Base-by-base conservation (phyloP, 73 alveolate species). In the Paramecium bursaria region DNA sequence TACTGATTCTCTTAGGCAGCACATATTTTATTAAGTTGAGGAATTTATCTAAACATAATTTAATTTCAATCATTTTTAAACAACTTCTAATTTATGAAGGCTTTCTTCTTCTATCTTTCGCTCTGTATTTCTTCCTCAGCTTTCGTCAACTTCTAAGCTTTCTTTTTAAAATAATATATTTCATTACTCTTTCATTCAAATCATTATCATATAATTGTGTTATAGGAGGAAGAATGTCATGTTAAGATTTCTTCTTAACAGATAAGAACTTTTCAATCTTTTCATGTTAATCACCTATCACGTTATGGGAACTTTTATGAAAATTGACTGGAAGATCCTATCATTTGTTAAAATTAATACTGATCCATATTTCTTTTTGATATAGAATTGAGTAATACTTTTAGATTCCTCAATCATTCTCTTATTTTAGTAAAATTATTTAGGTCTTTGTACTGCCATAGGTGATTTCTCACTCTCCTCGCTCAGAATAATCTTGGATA, bases 131-230 rank as follows among this genome's bases (percentile, higher is more conserved):
- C 53, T 67, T 67, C 26, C 26, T 67, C 82, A 35, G 82, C 44
- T 21, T 67, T 31, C 0, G 82, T 67, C 9, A 67, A n/a, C n/a
- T n/a, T n/a, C n/a, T n/a, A 39, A 19, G 42, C 82, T 14, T 67
- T 67, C 23, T 25, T 19, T 67, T 47, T 67, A 42, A 5, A 3
- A 3, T 0, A 9, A 10, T 11, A 57, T n/a, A 3, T 30, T 57
- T 23, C 0, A 13, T 13, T 57, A 57, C 76, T 11, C 33, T 57
- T 57, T 57, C 76, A 31, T 87, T 35, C 46, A 90, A 74, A 42
- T 90, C 91, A 29, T 90, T 93, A 73, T 90, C 95, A 46, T 87
- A 90, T 48, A 57, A 33, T 82, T 90, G 88, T 14, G 91, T 51
- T 21, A 90, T 48, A 21, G 93, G 86, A 35, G 95, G 93, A 2